Evolutionary conservation across 257 asterid genomes (phyloP), one percentile per base, ranked within the genome.

Genomic region (Thymus mandschuricus): DNA sequence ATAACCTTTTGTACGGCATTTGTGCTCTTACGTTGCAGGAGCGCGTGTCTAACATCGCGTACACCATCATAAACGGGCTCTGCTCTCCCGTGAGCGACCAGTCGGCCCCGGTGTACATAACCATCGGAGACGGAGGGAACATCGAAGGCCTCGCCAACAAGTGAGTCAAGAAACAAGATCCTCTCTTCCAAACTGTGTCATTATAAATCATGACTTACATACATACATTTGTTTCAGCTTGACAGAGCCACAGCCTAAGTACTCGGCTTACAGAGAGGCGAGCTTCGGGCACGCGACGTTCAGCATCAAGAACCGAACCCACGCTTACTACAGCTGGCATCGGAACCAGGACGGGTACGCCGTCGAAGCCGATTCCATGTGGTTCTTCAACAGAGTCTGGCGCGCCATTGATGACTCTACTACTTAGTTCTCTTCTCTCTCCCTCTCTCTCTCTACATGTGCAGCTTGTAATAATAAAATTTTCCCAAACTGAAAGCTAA

Each of bases 211-310:
- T 21, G 21, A 21, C 21, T 21, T 21, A 21, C 21, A 21, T 21
- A 21, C 21, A 0, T 21, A 21, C 21, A 21, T 21, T 34, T 80
- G 2, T 8, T 68, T 69, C 89, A 92, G 97, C 80, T 85, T 92
- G 96, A 74, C 96, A 27, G 85, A 90, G 69, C 98, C 98, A 40
- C 97, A 92, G 71, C 98, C 98, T 1, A 75, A 72, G 70, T 91
- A 91, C 81, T 91, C 97, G 1, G 95, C 95, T n/a, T 89, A 75
- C 21, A 81, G 97, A 0, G 98, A 92, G 86, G 95, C 98, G 0
- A 92, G 98, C 82, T 92, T 90, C n/a, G 98, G 98, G 8, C 98
- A 92, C 63, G 98, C 96, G 15, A 81, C 70, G 28, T 72, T 92
- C 1, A 89, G 80, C 8, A 90, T 92, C 44, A 85, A 88, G 90